phyloP scores from a whole-genome alignment of 2,329 filamentous ascomycete genomes.

The Botrytis squamosa region DNA sequence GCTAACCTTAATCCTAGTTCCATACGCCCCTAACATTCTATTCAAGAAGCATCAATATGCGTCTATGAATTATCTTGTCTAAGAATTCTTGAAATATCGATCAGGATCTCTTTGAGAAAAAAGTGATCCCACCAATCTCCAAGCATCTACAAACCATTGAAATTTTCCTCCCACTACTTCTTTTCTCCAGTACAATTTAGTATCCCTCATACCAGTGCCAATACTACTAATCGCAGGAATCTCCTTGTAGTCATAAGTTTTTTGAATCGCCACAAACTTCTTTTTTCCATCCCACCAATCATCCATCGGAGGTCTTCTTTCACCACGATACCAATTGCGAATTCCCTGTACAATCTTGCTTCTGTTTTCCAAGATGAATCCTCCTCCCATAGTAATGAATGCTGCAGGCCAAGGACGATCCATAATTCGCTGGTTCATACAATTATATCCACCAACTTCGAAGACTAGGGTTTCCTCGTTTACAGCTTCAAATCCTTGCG shows the following conservation, averaged over 20 bases:
- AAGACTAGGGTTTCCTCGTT: neutral
- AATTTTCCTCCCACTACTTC: neutral
- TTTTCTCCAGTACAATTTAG: neutral
- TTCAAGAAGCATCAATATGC: neutral
- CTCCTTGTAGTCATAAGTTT: neutral
- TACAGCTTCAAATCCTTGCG: neutral
- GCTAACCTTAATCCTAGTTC: too few species aligned
- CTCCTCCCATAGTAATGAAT: neutral
- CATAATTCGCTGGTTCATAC: neutral
- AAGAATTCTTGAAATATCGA: neutral
- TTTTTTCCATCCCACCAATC: neutral
- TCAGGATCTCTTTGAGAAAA: neutral
- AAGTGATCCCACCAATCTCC: neutral
- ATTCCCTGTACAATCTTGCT: neutral
- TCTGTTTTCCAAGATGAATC: neutral
- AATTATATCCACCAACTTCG: neutral
- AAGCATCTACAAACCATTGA: neutral
- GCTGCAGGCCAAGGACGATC: neutral
- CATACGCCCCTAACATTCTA: neutral
- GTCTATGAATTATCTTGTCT: neutral
- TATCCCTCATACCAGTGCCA: neutral
- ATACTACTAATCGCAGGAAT: neutral
- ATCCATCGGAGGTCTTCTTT: neutral
- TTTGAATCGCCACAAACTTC: neutral
- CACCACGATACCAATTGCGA: neutral